Percentiles rank a stretch among this genome's conserved stretches.
Conservation (phyloP, 1,139 yeast species). For the Zygoascus sp. region DNA sequence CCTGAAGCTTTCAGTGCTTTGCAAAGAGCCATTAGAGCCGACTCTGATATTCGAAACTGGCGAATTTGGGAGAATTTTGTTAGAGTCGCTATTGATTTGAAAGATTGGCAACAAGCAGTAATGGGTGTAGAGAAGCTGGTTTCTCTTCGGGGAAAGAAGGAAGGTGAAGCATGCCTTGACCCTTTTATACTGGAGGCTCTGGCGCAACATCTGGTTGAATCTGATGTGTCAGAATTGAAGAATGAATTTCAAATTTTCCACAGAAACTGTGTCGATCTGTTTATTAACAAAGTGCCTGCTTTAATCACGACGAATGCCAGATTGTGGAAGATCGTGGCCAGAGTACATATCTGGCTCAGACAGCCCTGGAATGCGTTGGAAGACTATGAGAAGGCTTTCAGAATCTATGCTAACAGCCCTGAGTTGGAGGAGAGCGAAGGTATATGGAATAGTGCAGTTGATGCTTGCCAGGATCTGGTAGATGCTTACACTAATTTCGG, state of each 20-base stretch:
- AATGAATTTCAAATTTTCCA: constrained; percentile 42
- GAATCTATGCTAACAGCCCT: constrained; percentile 62
- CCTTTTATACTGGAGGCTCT: constrained; percentile 71
- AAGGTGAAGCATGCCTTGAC: constrained; percentile 67
- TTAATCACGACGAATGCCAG: constrained; percentile 68
- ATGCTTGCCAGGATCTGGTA: constrained; percentile 69
- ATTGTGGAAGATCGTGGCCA: constrained; percentile 79
- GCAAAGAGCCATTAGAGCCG: constrained; percentile 66
- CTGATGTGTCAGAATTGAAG: constrained; percentile 14
- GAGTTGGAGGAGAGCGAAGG: constrained; percentile 58
- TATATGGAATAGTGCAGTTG: constrained; percentile 78
- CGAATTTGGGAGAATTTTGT: constrained; percentile 85
- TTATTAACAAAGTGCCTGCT: constrained; percentile 60
- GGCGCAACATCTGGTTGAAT: constrained; percentile 53
- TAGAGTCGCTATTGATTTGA: constrained; percentile 71
- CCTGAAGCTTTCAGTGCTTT: constrained; percentile 81
- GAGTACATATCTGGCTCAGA: constrained; percentile 81
- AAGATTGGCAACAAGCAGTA: constrained; percentile 85
- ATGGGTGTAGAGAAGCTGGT: constrained; percentile 65
- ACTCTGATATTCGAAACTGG: constrained; percentile 72
- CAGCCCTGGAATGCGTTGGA: constrained; percentile 87
- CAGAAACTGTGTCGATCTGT: constrained; percentile 60
- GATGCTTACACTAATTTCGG: constrained; percentile 89
- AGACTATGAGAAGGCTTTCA: constrained; percentile 79
- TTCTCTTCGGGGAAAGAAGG: constrained; percentile 46